Conservation (phyloP, 148 eudicot genomes). For the Cornus controversa region DNA sequence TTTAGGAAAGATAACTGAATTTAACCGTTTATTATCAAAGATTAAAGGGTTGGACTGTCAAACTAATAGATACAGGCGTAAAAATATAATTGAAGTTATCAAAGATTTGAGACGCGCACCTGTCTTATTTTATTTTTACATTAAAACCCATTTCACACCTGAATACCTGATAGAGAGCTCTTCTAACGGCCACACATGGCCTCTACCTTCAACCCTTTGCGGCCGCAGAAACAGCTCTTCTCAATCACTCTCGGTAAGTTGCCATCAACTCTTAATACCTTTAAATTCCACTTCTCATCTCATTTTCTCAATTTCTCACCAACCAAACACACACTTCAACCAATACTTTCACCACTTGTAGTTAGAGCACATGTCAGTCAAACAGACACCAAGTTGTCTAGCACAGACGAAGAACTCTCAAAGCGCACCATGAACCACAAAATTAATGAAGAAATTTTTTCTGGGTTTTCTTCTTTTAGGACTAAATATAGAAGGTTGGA, state of each 20-base stretch:
- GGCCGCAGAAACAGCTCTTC: constrained; percentile 40
- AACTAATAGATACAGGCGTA: neutral
- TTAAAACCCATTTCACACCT: constrained; percentile 8
- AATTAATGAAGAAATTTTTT: constrained; percentile 18
- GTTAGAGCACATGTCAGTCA: constrained; percentile 26
- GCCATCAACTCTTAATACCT: constrained; percentile 28
- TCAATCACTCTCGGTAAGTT: constrained; percentile 51
- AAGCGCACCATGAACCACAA: constrained; percentile 16
- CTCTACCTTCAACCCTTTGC: constrained; percentile 44
- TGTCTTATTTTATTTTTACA: neutral
- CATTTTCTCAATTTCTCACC: constrained; percentile 27
- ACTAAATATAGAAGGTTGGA: constrained; percentile 26
- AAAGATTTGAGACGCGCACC: neutral
- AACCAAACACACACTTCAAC: constrained; percentile 27
- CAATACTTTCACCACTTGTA: constrained; percentile 33
- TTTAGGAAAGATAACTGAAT: no score
- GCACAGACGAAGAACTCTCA: constrained; percentile 23
- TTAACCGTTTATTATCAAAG: neutral
- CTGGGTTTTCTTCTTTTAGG: constrained; percentile 33
- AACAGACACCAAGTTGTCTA: constrained; percentile 14
- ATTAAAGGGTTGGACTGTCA: no score
- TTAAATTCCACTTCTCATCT: constrained; percentile 30
- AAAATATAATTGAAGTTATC: neutral
- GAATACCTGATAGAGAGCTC: constrained; percentile 16
- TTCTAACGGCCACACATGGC: constrained; percentile 74